Base-by-base conservation (phyloP, 176 grass and related monocot genomes). In the Cymbopogon citratus region DNA sequence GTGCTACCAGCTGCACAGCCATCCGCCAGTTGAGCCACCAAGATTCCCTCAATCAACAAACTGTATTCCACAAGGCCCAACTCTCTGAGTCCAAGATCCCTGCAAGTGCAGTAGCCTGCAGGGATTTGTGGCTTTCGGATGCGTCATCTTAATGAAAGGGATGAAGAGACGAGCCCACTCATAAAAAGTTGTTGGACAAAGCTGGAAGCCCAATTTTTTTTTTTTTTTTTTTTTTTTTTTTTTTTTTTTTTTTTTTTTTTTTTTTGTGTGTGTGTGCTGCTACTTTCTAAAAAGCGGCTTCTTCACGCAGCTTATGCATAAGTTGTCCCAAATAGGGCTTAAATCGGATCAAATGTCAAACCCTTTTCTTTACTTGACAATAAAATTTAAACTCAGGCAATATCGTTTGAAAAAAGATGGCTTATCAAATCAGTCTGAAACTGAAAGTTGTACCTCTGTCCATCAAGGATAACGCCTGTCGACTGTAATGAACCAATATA, bases 401-500 rank as follows among this genome's bases (percentile, higher is more conserved):
- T 23, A 71, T 23, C 33, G 59, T 38, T 57, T 74, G 14, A 24
- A 75, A 75, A 75, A 35, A 33, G 23, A 43, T 10, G 36, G 0
- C 46, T 26, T 69, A 72, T 78, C 48, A 65, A 72, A 15, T 16
- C 5, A 41, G 71, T 74, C 26, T 43, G 39, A 63, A 61, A 64
- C 26, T 60, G 68, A 1, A 7, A 63, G 18, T n/a, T 60, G 18
- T 77, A 89, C 87, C 87, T 85, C 39, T 85, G 54, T 56, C 87
- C 87, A 26, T 89, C 87, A 77, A 89, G 77, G 26, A 80, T 81
- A 76, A 85, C 28, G 40, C 78, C 79, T 89, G 82, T 19, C 0
- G 87, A 80, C 27, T 63, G 71, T 36, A 81, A 44, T 21, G 86
- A 81, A 61, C 91, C 95, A 21, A 94, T 90, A 71, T 91, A 98